phyloP scores from a whole-genome alignment of 306 rosid species.

The Alnus glutinosa region DNA sequence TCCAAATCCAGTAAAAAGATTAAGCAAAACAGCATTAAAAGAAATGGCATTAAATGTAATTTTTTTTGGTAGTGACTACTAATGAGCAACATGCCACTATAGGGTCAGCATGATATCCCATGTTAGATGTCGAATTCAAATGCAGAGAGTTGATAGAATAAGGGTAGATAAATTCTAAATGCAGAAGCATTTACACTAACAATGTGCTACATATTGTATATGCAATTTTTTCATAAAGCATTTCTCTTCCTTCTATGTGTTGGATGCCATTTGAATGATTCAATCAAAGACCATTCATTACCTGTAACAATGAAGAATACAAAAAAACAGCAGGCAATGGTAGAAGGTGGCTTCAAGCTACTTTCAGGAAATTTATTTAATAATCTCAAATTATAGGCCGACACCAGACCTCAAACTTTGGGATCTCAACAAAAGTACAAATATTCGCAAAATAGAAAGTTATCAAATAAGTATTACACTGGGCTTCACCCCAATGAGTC shows the following conservation, averaged over 20 bases:
- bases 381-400: too few species aligned
- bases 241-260: not conserved
- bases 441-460: too few species aligned
- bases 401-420: too few species aligned
- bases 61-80: too few species aligned
- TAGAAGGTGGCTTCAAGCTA: not conserved
- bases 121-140: not conserved
- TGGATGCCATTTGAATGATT: not conserved
- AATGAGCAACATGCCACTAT: not conserved
- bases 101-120: not conserved
- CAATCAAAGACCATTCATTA: not conserved
- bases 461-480: too few species aligned
- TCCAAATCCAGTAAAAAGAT: too few species aligned
- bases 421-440: too few species aligned
- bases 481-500: too few species aligned
- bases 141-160: not conserved
- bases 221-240: not conserved
- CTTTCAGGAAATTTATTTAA: too few species aligned
- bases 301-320: not conserved
- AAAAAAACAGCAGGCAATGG: not conserved
- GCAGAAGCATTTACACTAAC: not conserved
- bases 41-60: too few species aligned
- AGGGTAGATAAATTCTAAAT: constrained; percentile 1
- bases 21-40: too few species aligned
- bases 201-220: not conserved